phyloP scores from a whole-genome alignment of 2,329 filamentous ascomycete genomes.

The Neocucurbitaria cava region DNA sequence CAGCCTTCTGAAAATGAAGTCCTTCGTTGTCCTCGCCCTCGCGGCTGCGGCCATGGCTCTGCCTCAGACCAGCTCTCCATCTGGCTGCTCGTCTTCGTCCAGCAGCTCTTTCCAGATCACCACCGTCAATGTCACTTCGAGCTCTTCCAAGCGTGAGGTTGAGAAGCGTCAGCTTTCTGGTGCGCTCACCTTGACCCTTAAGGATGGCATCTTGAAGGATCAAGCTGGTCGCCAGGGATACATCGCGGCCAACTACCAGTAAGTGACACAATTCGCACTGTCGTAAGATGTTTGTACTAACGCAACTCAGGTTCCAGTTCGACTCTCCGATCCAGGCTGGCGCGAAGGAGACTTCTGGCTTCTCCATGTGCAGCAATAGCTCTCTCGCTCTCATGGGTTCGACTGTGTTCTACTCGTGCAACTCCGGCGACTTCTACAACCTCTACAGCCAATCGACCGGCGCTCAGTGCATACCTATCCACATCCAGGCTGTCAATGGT shows the following conservation, averaged over 20 bases:
- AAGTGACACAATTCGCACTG: slow-evolving; percentile 5
- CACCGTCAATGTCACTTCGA: slow-evolving; percentile 55
- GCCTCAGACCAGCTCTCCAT: slow-evolving; percentile 51
- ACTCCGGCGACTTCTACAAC: slow-evolving; percentile 80
- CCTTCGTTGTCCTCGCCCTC: slow-evolving; percentile 37
- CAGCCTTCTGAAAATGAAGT: slow-evolving; percentile 37
- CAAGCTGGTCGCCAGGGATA: slow-evolving; percentile 73
- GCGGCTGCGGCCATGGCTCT: slow-evolving; percentile 38
- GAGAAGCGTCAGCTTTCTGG: slow-evolving; percentile 38
- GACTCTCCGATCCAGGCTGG: slow-evolving; percentile 63
- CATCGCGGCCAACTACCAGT: slow-evolving; percentile 79
- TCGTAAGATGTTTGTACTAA: slow-evolving; percentile 7
- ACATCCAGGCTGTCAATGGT: slow-evolving; percentile 31
- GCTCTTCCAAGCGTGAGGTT: slow-evolving; percentile 32
- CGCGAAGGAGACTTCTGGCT: slow-evolving; percentile 75
- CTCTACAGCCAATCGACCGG: slow-evolving; percentile 77
- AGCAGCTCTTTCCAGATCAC: slow-evolving; percentile 67
- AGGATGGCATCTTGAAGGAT: slow-evolving; percentile 71
- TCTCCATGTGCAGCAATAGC: slow-evolving; percentile 72
- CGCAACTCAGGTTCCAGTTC: slow-evolving; percentile 48
- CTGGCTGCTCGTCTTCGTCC: slow-evolving; percentile 60
- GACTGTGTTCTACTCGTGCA: slow-evolving; percentile 76
- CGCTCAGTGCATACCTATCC: slow-evolving; percentile 66
- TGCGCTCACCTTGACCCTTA: slow-evolving; percentile 67
- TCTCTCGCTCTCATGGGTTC: slow-evolving; percentile 68